These are phyloP conservation scores for Saccharomycopsis sp. DNA, from an alignment of 805 yeast species.

Conservation along the genomic window DNA sequence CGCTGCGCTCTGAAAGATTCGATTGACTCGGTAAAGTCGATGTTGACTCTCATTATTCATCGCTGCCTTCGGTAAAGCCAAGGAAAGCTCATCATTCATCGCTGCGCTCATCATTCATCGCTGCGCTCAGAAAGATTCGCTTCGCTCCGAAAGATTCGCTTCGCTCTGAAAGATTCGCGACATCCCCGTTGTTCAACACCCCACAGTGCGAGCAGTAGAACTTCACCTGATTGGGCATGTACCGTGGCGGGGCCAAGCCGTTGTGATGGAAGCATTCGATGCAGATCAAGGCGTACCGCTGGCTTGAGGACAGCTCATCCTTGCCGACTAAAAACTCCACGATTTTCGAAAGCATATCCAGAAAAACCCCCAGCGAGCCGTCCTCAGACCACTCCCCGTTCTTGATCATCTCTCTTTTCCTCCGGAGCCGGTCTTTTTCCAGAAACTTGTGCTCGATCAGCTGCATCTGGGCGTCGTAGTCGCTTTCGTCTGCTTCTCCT, in stretches of 20 bases:
- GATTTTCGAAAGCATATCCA: too few species aligned
- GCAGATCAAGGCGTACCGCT: slow-evolving; percentile 37
- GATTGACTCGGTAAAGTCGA: too few species aligned
- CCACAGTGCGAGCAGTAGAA: slow-evolving; percentile 36
- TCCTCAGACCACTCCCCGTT: too few species aligned
- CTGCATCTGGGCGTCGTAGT: slow-evolving; percentile 12
- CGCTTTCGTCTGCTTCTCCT: neutral
- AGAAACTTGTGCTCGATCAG: slow-evolving; percentile 9
- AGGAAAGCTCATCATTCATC: too few species aligned
- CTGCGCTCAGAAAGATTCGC: too few species aligned
- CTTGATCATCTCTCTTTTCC: slow-evolving; percentile 13
- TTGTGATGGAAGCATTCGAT: slow-evolving; percentile 35
- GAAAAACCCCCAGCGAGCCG: too few species aligned
- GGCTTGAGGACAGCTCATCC: slow-evolving; percentile 32
- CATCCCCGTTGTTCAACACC: slow-evolving; percentile 12
- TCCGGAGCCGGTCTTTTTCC: slow-evolving; percentile 11
- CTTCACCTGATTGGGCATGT: slow-evolving; percentile 29
- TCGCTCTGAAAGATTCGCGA: too few species aligned
- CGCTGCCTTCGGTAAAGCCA: too few species aligned
- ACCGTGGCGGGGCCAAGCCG: slow-evolving; percentile 40
- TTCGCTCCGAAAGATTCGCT: too few species aligned
- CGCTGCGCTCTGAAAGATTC: too few species aligned
- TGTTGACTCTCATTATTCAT: too few species aligned
- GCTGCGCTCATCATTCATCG: too few species aligned
- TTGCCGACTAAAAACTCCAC: slow-evolving; percentile 24